Percentiles rank a stretch among this genome's conserved stretches.
phyloP scores from a whole-genome alignment of 768 basidiomycete genomes.

The Collybiopsis luxurians region DNA sequence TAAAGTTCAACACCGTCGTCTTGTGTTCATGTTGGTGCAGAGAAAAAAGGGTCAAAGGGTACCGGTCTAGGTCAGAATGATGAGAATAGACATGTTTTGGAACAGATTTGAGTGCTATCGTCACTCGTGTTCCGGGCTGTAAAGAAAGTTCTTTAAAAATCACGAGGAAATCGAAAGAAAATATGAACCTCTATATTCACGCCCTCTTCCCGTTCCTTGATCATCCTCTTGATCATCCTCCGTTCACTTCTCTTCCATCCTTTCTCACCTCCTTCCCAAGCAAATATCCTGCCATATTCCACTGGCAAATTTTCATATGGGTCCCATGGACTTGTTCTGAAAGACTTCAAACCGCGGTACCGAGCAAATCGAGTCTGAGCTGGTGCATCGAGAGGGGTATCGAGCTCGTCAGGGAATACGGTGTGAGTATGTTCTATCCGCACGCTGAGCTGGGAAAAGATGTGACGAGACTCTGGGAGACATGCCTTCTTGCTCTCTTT shows the following conservation, averaged over 20 bases:
- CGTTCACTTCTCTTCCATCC: not conserved
- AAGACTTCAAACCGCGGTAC: slow-evolving; percentile 86
- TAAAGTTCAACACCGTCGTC: slow-evolving; percentile 87
- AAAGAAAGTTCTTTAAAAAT: not conserved
- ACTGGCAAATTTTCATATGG: slow-evolving; percentile 92
- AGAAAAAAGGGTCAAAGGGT: slow-evolving; percentile 63
- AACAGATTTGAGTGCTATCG: slow-evolving; percentile 71
- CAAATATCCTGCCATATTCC: slow-evolving; percentile 94
- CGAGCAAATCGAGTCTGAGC: slow-evolving; percentile 86
- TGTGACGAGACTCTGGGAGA: not conserved
- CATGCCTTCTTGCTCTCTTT: slow-evolving; percentile 74
- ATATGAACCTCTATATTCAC: not conserved
- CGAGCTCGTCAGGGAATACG: slow-evolving; percentile 92
- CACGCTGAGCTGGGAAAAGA: not conserved
- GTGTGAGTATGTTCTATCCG: not conserved
- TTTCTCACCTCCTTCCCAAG: slow-evolving; percentile 70
- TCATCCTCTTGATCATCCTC: not conserved
- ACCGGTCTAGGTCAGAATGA: slow-evolving; percentile 15
- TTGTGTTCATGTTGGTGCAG: slow-evolving; percentile 96
- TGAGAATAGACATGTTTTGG: slow-evolving; percentile 50
- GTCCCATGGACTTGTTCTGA: slow-evolving; percentile 97
- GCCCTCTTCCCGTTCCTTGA: not conserved
- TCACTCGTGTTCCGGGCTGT: slow-evolving; percentile 84
- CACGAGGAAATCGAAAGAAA: not conserved
- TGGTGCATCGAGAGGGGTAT: slow-evolving; percentile 84